phyloP scores from a whole-genome alignment of 1,284 basidiomycete species.

The Retiboletus flavoniger region DNA sequence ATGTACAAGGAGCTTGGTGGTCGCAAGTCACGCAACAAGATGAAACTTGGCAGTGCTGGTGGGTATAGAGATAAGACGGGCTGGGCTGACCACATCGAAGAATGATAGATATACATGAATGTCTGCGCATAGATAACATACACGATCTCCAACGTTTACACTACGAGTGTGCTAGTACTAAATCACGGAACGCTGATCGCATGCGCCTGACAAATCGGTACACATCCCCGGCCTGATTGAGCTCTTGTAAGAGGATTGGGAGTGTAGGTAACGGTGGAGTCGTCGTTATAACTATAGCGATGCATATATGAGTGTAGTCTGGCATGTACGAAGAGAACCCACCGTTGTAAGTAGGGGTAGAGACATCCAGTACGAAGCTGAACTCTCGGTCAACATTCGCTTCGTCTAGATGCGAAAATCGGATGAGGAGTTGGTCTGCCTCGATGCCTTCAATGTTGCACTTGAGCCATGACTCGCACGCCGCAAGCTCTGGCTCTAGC shows the following conservation, averaged over 20 bases:
- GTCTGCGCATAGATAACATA: not conserved
- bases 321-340: constrained; percentile 15
- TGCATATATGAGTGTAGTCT: constrained; percentile 1
- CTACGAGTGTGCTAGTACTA: constrained; percentile 14
- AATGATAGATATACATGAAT: constrained; percentile 14
- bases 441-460: constrained; percentile 76
- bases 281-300: constrained; percentile 57
- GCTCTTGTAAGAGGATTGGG: constrained; percentile 59
- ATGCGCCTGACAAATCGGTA: constrained; percentile 61
- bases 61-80: constrained; percentile 65
- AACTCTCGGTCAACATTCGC: constrained; percentile 62
- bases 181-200: constrained; percentile 42
- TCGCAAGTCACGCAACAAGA: constrained; percentile 70
- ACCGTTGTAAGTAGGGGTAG: constrained; percentile 66
- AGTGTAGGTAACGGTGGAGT: constrained; percentile 64
- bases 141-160: not conserved
- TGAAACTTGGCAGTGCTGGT: constrained; percentile 60
- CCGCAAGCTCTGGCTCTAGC: constrained; percentile 55
- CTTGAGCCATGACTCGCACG: constrained; percentile 58
- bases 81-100: constrained; percentile 49
- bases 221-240: constrained; percentile 63
- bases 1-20: constrained; percentile 89
- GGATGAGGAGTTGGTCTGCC: constrained; percentile 67
- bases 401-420: constrained; percentile 68
- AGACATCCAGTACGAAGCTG: constrained; percentile 74